Evolutionary conservation across 2,329 filamentous ascomycete species (phyloP).

Genomic region (Alternaria novae-zelandiae): DNA sequence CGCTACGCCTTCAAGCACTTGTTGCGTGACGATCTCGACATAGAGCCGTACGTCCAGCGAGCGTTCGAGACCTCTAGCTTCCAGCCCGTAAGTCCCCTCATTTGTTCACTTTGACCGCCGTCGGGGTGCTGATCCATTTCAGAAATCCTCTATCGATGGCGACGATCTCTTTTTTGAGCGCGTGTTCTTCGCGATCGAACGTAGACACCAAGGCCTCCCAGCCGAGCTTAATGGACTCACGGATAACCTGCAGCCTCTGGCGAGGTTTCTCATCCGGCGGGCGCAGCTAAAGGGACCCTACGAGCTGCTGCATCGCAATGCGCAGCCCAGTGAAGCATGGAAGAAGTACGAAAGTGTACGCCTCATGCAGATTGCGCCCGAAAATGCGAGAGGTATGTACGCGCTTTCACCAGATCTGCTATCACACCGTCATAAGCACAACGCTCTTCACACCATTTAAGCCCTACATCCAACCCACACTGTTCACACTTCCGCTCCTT

Average conservation of each 20-base stretch:
- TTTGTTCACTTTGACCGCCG: no score
- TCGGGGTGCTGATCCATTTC: neutral
- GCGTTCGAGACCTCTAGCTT: conserved; percentile 4
- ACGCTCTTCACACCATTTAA: neutral
- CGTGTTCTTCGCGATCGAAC: conserved; percentile 17
- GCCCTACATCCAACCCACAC: neutral
- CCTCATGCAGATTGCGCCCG: neutral
- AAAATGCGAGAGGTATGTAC: neutral
- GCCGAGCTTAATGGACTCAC: conserved; percentile 8
- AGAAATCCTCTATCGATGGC: conserved; percentile 11
- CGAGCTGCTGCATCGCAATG: conserved; percentile 10
- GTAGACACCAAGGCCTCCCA: conserved; percentile 2
- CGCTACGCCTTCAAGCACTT: conserved; percentile 15
- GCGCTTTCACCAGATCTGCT: neutral
- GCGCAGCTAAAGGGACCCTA: conserved; percentile 20
- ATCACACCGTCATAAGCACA: neutral
- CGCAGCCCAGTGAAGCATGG: conserved; percentile 14
- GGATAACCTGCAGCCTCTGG: conserved; percentile 13
- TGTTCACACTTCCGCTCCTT: neutral
- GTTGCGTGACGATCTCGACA: conserved; percentile 4
- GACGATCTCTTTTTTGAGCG: conserved; percentile 19
- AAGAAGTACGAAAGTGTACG: conserved; percentile 1
- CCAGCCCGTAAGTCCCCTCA: conserved; percentile 2
- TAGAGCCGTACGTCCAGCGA: neutral
- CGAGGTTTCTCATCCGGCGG: conserved; percentile 15